Conservation (phyloP, 352 stramenopile species). For the Globisporangium radiosum region DNA sequence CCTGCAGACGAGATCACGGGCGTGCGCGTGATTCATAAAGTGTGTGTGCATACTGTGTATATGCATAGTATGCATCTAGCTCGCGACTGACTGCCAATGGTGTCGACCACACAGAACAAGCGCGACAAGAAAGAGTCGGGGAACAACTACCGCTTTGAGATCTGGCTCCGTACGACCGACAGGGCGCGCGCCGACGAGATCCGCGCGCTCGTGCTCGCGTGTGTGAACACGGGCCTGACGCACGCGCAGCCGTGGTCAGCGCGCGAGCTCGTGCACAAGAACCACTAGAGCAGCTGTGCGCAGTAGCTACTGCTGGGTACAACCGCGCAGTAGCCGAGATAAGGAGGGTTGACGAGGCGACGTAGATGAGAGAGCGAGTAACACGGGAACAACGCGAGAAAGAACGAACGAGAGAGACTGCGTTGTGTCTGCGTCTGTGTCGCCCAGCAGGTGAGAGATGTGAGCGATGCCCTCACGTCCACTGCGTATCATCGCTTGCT, state of each 20-base stretch:
- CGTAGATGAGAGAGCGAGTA: conserved; percentile 2
- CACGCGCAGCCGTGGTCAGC: conserved; percentile 31
- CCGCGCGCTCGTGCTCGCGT: conserved; percentile 54
- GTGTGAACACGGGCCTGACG: conserved; percentile 58
- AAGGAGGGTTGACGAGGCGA: neutral
- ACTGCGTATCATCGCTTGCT: no score
- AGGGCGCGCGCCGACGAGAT: conserved; percentile 68
- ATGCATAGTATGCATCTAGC: no score
- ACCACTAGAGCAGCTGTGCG: conserved; percentile 37
- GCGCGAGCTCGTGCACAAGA: conserved; percentile 77
- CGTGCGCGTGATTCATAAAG: conserved; percentile 89
- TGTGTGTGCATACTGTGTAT: conserved; percentile 12
- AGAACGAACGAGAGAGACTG: neutral
- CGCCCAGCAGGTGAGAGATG: no score
- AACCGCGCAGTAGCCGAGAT: neutral
- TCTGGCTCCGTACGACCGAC: conserved; percentile 67
- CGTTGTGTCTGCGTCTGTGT: no score
- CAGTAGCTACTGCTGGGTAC: no score
- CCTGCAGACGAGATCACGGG: conserved; percentile 85
- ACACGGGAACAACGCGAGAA: neutral
- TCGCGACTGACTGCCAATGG: no score
- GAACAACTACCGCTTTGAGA: conserved; percentile 85
- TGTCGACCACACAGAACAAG: conserved; percentile 47
- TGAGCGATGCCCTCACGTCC: no score
- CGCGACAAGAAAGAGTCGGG: conserved; percentile 69